These are phyloP conservation scores for Podospora anserina DNA, from an alignment of 495 filamentous ascomycete species.

Conservation along the genomic window DNA sequence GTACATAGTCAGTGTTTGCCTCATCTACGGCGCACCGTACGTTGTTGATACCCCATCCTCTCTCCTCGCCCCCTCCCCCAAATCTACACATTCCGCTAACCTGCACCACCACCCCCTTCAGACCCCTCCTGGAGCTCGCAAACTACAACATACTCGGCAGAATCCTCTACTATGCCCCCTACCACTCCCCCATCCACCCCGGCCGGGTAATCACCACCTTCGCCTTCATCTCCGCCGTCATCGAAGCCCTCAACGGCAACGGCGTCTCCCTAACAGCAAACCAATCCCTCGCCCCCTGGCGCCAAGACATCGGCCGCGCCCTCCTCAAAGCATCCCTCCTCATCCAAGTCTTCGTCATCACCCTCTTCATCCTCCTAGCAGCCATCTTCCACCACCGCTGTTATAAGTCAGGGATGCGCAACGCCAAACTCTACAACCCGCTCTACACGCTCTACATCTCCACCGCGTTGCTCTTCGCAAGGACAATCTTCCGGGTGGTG, in stretches of 20 bases:
- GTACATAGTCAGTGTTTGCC: constrained; percentile 58
- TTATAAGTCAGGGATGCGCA: constrained; percentile 49
- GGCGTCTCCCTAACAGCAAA: constrained; percentile 64
- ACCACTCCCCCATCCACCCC: constrained; percentile 73
- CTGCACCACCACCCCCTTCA: constrained; percentile 26
- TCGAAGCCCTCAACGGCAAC: constrained; percentile 66
- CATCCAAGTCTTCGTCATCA: constrained; percentile 63
- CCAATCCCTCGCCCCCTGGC: constrained; percentile 38
- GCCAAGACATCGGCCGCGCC: constrained; percentile 53
- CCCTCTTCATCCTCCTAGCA: constrained; percentile 57
- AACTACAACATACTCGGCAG: constrained; percentile 77
- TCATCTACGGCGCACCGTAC: constrained; percentile 66
- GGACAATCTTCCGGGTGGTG: constrained; percentile 65
- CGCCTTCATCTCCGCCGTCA: constrained; percentile 55
- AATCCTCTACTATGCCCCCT: constrained; percentile 74
- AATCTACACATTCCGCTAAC: background rate
- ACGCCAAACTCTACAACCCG: constrained; percentile 54
- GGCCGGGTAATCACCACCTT: constrained; percentile 76
- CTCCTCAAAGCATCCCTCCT: constrained; percentile 65
- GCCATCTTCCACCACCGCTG: constrained; percentile 60
- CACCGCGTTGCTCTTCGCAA: constrained; percentile 55
- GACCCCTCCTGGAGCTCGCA: constrained; percentile 67
- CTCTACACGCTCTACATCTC: constrained; percentile 62
- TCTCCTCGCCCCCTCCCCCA: background rate
- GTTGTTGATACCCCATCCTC: background rate